Base-by-base conservation (phyloP, 202 grass and related monocot species). In the Alloteropsis angusta region DNA sequence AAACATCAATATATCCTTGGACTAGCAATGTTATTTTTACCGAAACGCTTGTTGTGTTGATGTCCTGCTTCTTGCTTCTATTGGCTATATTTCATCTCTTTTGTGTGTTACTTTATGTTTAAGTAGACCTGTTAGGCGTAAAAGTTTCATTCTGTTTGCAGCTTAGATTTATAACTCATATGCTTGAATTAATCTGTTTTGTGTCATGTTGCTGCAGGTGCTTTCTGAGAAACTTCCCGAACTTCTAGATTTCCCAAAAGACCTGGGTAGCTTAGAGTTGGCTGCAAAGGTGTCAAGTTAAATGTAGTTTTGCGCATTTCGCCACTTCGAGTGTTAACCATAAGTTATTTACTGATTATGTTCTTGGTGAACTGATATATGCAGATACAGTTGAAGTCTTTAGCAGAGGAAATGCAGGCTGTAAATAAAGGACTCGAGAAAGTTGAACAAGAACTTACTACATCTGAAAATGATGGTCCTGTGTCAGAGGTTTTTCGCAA, bases 321-420 rank as follows among this genome's bases (percentile, higher is more conserved):
- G 6, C 12, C 7, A 74, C 26, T 60, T 61, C 38, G 36, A 56
- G 75, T 79, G 74, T 81, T 59, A 16, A 80, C 37, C 9, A 13
- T 64, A 10, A 53, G n/a, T 60, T 55, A 59, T 82, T 68, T 1
- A 62, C 19, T 45, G n/a, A 76, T 74, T 80, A 32, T 77, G 37
- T 72, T 80, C 12, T 13, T 61, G 57, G 58, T 77, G 46, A 52
- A 90, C 44, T 78, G 45, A 74, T 81, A 56, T 48, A 44, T 76
- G 54, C 90, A 98, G 95, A 89, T 98, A 88, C 95, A 98, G 79
- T 85, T 98, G 71, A 98, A 98, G 87, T 85, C 79, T 43, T 85
- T 98, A 78, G 95, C 95, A 74, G 95, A 98, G 81, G 95, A 98
- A 92, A 98, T 98, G 95, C 95, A 98, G 80, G 95, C 95, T 60